These are phyloP conservation scores for Fusarium sp. DNA, from an alignment of 2,329 filamentous ascomycete species.

Conservation along the genomic window DNA sequence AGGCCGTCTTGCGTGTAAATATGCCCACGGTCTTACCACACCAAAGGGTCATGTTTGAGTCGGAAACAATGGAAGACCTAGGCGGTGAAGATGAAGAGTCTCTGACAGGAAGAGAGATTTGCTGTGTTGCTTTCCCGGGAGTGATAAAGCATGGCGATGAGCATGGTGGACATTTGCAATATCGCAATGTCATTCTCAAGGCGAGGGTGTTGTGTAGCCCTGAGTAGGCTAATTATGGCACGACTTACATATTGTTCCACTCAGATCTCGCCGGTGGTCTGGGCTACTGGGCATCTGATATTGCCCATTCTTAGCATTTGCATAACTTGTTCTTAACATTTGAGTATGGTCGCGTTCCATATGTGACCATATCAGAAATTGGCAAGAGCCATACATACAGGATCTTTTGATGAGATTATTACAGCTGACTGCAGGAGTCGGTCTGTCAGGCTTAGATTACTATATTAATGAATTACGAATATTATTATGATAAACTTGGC, in stretches of 20 bases:
- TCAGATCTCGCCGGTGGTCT: neutral
- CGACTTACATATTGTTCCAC: neutral
- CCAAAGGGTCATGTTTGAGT: conserved; percentile 68
- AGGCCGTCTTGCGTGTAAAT: conserved; percentile 66
- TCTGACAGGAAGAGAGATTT: conserved; percentile 65
- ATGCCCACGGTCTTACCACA: conserved; percentile 68
- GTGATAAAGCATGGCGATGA: conserved; percentile 75
- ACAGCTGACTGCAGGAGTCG: neutral
- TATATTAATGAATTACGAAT: conserved; percentile 24
- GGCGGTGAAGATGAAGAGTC: conserved; percentile 71
- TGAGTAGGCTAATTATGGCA: conserved; percentile 47
- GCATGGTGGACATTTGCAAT: conserved; percentile 70
- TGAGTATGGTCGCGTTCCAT: neutral
- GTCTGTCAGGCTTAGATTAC: neutral
- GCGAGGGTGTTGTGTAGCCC: conserved; percentile 72
- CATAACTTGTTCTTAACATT: neutral
- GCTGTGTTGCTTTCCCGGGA: conserved; percentile 73
- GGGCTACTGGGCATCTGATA: neutral
- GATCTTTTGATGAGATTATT: neutral
- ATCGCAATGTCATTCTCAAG: conserved; percentile 73
- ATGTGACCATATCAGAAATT: neutral
- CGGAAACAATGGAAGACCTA: conserved; percentile 73
- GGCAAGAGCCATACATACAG: neutral
- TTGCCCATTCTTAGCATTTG: neutral
- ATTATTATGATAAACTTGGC: neutral